phyloP scores from a whole-genome alignment of 129 eudicot genomes.

The Chrysanthemum makinoi region DNA sequence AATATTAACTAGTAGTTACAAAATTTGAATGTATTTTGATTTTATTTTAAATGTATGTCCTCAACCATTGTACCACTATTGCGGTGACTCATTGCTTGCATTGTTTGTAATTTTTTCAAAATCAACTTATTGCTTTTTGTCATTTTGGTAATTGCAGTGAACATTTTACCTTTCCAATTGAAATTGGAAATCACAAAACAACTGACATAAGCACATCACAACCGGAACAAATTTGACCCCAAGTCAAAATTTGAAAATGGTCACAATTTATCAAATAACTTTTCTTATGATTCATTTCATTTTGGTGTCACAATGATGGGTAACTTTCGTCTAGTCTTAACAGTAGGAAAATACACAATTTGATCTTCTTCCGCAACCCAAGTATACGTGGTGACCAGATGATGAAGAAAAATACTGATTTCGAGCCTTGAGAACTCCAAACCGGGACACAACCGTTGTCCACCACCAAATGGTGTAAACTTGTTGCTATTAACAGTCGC shows the following conservation, averaged over 20 bases:
- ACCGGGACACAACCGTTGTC: slow-evolving; percentile 97
- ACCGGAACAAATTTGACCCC: no score
- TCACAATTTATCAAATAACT: neutral
- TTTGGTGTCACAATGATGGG: slow-evolving; percentile 66
- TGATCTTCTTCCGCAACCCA: slow-evolving; percentile 87
- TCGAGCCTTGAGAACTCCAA: slow-evolving; percentile 90
- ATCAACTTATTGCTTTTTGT: no score
- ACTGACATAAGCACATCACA: no score
- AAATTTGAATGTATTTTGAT: no score
- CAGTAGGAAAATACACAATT: slow-evolving; percentile 80
- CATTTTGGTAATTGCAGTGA: no score
- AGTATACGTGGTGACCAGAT: slow-evolving; percentile 75
- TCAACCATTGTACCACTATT: no score
- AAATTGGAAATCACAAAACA: no score
- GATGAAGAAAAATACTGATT: slow-evolving; percentile 90
- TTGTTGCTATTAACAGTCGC: slow-evolving; percentile 54
- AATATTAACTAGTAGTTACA: no score
- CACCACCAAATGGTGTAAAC: slow-evolving; percentile 97
- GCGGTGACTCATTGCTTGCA: no score
- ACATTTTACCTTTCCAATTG: no score
- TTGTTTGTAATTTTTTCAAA: no score
- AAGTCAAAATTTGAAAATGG: neutral
- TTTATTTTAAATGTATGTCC: no score
- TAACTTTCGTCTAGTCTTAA: slow-evolving; percentile 71
- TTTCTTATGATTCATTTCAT: neutral